phyloP scores from a whole-genome alignment of 1,284 basidiomycete species.

The Takashimella tepidaria region DNA sequence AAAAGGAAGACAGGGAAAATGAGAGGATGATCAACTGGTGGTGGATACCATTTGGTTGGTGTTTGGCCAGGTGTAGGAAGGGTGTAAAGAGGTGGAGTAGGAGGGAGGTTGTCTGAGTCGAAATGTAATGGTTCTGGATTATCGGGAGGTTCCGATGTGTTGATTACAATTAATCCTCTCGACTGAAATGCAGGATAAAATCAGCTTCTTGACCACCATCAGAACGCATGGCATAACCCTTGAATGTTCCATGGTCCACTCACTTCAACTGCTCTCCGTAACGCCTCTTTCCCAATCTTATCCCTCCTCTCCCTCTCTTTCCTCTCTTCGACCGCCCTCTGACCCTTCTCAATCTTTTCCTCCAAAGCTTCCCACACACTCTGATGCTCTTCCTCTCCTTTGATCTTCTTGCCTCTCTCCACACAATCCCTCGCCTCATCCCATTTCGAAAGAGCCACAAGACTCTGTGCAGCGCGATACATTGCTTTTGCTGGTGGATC shows the following conservation, averaged over 20 bases:
- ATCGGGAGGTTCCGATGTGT: conserved; percentile 52
- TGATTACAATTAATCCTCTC: conserved; percentile 36
- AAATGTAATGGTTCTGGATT: conserved; percentile 54
- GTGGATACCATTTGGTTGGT: conserved; percentile 53
- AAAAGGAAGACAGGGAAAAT: conserved; percentile 85
- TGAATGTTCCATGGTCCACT: conserved; percentile 5
- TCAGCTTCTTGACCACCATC: not conserved
- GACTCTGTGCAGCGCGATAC: conserved; percentile 72
- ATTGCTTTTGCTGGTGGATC: conserved; percentile 66
- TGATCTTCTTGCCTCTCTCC: conserved; percentile 47
- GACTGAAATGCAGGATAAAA: conserved; percentile 5
- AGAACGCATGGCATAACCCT: too few species aligned
- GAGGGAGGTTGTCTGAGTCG: conserved; percentile 44
- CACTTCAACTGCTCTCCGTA: conserved; percentile 30
- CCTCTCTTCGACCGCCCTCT: conserved; percentile 25
- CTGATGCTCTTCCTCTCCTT: conserved; percentile 18
- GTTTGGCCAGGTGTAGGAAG: conserved; percentile 1
- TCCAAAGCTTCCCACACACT: conserved; percentile 17
- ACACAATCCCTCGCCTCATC: conserved; percentile 80
- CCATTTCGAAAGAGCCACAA: conserved; percentile 64
- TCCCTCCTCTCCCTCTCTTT: conserved; percentile 36
- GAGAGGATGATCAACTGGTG: conserved; percentile 57
- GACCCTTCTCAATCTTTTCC: conserved; percentile 22
- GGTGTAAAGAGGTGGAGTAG: conserved; percentile 18
- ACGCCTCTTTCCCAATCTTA: conserved; percentile 25